A percentile compares a stretch with the other conserved stretches of the same genome.
Conservation (phyloP, 2,329 filamentous ascomycete species). For the Rhytidhysteron rufulum region DNA sequence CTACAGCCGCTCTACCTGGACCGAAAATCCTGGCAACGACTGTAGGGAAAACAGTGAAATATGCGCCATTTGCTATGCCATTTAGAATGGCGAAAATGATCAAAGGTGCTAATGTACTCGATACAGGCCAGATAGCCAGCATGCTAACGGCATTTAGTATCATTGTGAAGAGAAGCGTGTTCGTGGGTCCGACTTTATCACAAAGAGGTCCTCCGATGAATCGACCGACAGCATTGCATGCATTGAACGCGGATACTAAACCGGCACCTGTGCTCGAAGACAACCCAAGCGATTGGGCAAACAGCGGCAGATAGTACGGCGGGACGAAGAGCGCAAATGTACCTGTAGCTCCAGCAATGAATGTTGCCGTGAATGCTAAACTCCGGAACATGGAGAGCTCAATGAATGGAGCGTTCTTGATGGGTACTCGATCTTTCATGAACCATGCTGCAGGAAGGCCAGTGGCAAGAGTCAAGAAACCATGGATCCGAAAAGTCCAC, state of each 20-base stretch:
- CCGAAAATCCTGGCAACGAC: conserved; percentile 26
- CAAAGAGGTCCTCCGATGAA: conserved; percentile 23
- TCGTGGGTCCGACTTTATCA: conserved; percentile 28
- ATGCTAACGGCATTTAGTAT: conserved; percentile 22
- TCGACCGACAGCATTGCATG: conserved; percentile 25
- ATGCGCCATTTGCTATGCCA: conserved; percentile 25
- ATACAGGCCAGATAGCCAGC: conserved; percentile 29
- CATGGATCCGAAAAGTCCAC: conserved; percentile 29
- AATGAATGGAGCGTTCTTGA: conserved; percentile 18
- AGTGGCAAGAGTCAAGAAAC: conserved; percentile 19
- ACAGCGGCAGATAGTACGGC: conserved; percentile 25
- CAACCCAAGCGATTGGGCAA: conserved; percentile 22
- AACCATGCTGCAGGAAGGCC: conserved; percentile 23
- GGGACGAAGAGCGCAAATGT: conserved; percentile 28
- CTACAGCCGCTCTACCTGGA: conserved; percentile 21
- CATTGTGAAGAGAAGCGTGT: conserved; percentile 26
- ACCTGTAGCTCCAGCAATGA: conserved; percentile 20
- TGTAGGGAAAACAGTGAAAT: conserved; percentile 26
- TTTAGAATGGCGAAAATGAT: conserved; percentile 25
- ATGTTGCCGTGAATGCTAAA: conserved; percentile 18
- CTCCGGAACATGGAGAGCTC: conserved; percentile 22
- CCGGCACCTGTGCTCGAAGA: conserved; percentile 22
- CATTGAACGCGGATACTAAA: conserved; percentile 24
- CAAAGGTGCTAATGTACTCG: conserved; percentile 19
- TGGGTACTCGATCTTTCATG: conserved; percentile 21